Conservation (phyloP, 305 asterid species). For the Solanum hybrid region DNA sequence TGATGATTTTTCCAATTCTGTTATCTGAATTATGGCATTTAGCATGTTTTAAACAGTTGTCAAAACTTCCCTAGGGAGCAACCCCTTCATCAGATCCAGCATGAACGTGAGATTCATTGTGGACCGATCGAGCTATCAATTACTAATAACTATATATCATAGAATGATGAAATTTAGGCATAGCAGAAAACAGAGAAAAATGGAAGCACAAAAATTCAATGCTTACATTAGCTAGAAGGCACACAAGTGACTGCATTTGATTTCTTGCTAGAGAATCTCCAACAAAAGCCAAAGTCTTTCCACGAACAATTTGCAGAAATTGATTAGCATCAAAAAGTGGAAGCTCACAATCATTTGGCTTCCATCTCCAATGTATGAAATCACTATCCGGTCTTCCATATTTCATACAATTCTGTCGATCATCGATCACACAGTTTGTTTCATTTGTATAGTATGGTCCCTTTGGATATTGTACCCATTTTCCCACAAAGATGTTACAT, state of each 20-base stretch:
- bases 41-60: not conserved
- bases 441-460: conserved; percentile 23
- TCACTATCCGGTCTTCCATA: conserved; percentile 19
- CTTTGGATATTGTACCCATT: conserved; percentile 14
- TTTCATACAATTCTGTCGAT: conserved; percentile 27
- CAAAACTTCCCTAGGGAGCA: not conserved
- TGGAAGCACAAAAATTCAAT: not conserved
- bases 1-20: not conserved
- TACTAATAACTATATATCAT: not conserved
- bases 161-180: not conserved
- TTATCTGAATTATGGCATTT: not conserved
- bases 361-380: conserved; percentile 25
- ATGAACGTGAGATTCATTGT: not conserved
- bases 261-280: conserved; percentile 28
- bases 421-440: conserved; percentile 16
- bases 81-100: not conserved
- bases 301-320: conserved; percentile 17
- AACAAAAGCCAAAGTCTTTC: conserved; percentile 21
- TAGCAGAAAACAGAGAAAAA: not conserved
- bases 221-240: conserved; percentile 24
- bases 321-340: conserved; percentile 16
- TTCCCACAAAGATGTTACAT: conserved; percentile 18
- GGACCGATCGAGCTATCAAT: not conserved
- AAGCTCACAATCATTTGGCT: conserved; percentile 21
- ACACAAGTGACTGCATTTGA: conserved; percentile 28